Evolutionary conservation across 352 stramenopile genomes (phyloP).

Genomic region (Phytophthora macrochlamydospora): DNA sequence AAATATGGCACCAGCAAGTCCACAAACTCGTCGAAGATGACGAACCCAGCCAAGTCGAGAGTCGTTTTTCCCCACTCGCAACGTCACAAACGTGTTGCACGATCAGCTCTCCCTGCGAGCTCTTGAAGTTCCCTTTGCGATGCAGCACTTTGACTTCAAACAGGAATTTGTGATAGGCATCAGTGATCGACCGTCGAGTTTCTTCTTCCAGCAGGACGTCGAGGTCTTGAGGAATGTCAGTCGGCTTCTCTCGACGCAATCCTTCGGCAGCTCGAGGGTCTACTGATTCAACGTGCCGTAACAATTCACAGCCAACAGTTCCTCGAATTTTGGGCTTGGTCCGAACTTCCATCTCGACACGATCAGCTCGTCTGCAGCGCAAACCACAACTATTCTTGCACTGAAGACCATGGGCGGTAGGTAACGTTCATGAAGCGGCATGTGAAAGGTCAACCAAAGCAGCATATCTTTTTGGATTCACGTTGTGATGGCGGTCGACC

Average conservation of each 20-base stretch:
- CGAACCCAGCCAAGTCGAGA: constrained; percentile 62
- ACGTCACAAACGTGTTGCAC: constrained; percentile 61
- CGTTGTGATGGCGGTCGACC: not conserved
- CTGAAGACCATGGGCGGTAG: not conserved
- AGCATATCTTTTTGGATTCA: not conserved
- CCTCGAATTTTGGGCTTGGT: constrained; percentile 47
- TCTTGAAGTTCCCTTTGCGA: constrained; percentile 72
- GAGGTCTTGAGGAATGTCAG: constrained; percentile 30
- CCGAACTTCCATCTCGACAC: constrained; percentile 21
- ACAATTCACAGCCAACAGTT: constrained; percentile 48
- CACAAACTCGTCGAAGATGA: constrained; percentile 65
- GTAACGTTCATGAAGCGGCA: not conserved
- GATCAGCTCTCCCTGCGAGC: constrained; percentile 54
- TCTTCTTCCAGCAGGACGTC: constrained; percentile 69
- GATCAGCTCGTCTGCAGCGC: not conserved
- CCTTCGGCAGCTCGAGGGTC: constrained; percentile 69
- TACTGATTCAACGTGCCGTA: constrained; percentile 50
- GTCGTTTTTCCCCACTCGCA: constrained; percentile 30
- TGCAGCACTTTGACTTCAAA: constrained; percentile 68
- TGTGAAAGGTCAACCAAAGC: not conserved
- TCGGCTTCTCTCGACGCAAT: constrained; percentile 33
- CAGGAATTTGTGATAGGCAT: constrained; percentile 67
- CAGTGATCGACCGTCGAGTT: constrained; percentile 57
- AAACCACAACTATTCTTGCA: not conserved
- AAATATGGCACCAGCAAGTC: constrained; percentile 62